Percentiles rank a stretch among this genome's conserved stretches.
Evolutionary conservation across 2,329 filamentous ascomycete species (phyloP).

Genomic region (Ophiocordyceps camponoti-rufipedis): DNA sequence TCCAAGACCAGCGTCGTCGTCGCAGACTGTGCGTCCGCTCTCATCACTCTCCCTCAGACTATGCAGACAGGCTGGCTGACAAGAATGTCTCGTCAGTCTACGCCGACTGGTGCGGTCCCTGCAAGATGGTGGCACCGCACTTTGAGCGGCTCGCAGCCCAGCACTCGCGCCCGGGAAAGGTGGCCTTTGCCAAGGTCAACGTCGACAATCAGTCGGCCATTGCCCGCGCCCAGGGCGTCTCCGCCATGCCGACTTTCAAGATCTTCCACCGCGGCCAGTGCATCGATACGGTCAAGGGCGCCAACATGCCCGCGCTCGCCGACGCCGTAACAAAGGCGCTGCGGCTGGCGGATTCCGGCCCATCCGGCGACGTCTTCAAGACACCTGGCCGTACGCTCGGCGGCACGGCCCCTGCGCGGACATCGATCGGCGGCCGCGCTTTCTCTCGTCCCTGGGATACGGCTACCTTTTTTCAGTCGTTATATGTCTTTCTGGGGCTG

Average conservation of each 20-base stretch:
- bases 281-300: slow-evolving; percentile 63
- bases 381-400: slow-evolving; percentile 40
- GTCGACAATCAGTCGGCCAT: slow-evolving; percentile 69
- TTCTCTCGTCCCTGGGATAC: slow-evolving; percentile 3
- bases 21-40: slow-evolving; percentile 57
- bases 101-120: slow-evolving; percentile 88
- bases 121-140: slow-evolving; percentile 77
- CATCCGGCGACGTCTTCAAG: slow-evolving; percentile 27
- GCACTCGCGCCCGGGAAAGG: slow-evolving; percentile 60
- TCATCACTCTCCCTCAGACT: neutral
- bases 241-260: slow-evolving; percentile 87
- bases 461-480: slow-evolving; percentile 25
- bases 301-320: slow-evolving; percentile 58
- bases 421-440: slow-evolving; percentile 7
- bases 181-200: slow-evolving; percentile 86
- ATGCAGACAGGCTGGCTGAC: neutral
- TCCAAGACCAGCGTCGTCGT: slow-evolving; percentile 63
- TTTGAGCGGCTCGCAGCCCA: slow-evolving; percentile 72
- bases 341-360: slow-evolving; percentile 27
- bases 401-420: slow-evolving; percentile 10
- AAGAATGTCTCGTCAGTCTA: slow-evolving; percentile 42
- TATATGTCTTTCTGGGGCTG: slow-evolving; percentile 39
- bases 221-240: slow-evolving; percentile 58
- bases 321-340: slow-evolving; percentile 56
- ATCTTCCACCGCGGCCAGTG: slow-evolving; percentile 63